These are phyloP conservation scores for Colletotrichum spinosum DNA, from an alignment of 2,329 filamentous ascomycete genomes.

Conservation along the genomic window DNA sequence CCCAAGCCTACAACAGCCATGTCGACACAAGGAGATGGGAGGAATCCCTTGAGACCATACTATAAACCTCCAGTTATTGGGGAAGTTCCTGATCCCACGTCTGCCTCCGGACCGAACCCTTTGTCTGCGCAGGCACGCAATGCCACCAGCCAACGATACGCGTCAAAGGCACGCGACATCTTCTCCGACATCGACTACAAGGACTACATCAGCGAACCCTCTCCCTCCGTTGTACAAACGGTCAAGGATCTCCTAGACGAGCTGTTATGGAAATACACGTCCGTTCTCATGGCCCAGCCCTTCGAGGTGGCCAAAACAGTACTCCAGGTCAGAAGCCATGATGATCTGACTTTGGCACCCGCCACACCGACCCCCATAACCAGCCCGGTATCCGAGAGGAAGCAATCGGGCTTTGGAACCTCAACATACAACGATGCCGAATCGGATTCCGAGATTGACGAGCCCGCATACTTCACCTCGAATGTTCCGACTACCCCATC, in stretches of 20 bases:
- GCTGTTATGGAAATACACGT: conserved; percentile 91
- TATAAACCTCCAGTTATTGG: conserved; percentile 73
- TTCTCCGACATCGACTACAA: conserved; percentile 93
- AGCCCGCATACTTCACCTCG: conserved; percentile 87
- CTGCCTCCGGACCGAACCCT: conserved; percentile 56
- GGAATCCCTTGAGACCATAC: conserved; percentile 77
- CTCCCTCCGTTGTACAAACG: conserved; percentile 79
- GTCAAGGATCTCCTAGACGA: conserved; percentile 84
- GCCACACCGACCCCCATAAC: conserved; percentile 42
- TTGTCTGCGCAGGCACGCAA: conserved; percentile 54
- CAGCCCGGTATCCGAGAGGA: conserved; percentile 44
- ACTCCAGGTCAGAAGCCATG: conserved; percentile 78
- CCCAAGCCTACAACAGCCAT: conserved; percentile 47
- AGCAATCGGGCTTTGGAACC: conserved; percentile 46
- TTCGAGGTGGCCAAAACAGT: conserved; percentile 98
- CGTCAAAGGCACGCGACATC: conserved; percentile 81
- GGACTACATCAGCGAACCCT: conserved; percentile 82
- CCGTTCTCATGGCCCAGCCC: conserved; percentile 89
- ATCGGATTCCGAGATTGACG: conserved; percentile 77
- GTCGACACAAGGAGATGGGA: conserved; percentile 58
- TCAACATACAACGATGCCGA: conserved; percentile 59
- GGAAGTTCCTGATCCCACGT: conserved; percentile 53
- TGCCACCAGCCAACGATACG: conserved; percentile 56
- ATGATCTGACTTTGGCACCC: conserved; percentile 48
- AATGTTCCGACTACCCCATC: conserved; percentile 67